Conservation (phyloP, 2,329 filamentous ascomycete genomes). For the Xylogone sp. region DNA sequence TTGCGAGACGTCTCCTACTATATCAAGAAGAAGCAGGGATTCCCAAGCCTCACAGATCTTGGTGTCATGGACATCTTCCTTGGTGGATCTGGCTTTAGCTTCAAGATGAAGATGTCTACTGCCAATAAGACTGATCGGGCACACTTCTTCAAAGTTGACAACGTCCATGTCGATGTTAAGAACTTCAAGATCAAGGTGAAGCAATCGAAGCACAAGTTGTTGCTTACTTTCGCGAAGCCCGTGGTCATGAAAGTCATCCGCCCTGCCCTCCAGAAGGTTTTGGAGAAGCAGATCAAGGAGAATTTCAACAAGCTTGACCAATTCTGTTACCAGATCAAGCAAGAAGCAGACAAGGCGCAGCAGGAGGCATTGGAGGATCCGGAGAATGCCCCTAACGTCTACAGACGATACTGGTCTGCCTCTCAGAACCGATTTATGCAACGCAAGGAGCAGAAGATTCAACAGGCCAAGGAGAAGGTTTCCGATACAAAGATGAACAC, state of each 20-base stretch:
- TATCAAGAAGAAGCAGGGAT: slow-evolving; percentile 90
- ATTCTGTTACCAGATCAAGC: slow-evolving; percentile 72
- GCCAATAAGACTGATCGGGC: slow-evolving; percentile 70
- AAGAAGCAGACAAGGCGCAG: slow-evolving; percentile 72
- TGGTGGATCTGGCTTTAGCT: slow-evolving; percentile 81
- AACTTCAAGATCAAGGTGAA: slow-evolving; percentile 84
- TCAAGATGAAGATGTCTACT: slow-evolving; percentile 85
- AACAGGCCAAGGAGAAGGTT: slow-evolving; percentile 64
- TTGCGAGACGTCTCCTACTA: slow-evolving; percentile 89
- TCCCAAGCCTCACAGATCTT: slow-evolving; percentile 81
- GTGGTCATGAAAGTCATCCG: slow-evolving; percentile 79
- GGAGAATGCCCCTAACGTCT: slow-evolving; percentile 75
- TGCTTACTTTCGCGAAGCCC: slow-evolving; percentile 85
- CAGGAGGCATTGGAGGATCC: slow-evolving; percentile 65
- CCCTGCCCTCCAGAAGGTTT: slow-evolving; percentile 78
- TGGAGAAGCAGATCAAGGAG: slow-evolving; percentile 87
- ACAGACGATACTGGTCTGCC: slow-evolving; percentile 76
- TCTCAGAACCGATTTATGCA: slow-evolving; percentile 69
- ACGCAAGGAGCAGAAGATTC: slow-evolving; percentile 54
- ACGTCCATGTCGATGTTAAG: slow-evolving; percentile 78
- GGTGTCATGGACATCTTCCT: slow-evolving; percentile 88
- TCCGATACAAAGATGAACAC: slow-evolving; percentile 75
- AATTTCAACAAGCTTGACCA: slow-evolving; percentile 72
- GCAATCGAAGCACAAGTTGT: slow-evolving; percentile 90
- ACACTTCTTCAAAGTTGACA: slow-evolving; percentile 93